Evolutionary conservation across 108 stramenopile genomes (phyloP).

Genomic region (Fragilaria radians): DNA sequence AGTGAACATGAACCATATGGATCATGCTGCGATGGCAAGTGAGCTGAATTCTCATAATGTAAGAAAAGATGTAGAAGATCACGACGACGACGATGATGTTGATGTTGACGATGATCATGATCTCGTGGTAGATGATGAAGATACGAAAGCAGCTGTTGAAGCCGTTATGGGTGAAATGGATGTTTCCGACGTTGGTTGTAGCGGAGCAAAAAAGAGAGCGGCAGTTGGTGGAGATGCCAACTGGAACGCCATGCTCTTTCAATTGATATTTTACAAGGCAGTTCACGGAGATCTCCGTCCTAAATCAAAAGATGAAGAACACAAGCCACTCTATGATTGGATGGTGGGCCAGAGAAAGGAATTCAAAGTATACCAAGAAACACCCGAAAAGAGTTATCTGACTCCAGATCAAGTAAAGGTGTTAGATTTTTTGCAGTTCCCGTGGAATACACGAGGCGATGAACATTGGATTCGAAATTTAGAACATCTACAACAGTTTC

Average conservation of each 20-base stretch:
- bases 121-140: no score
- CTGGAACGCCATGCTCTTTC: constrained; percentile 10
- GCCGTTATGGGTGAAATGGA: no score
- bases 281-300: constrained; percentile 16
- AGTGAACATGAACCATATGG: no score
- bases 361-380: constrained; percentile 33
- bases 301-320: constrained; percentile 13
- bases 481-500: neutral
- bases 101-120: no score
- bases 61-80: no score
- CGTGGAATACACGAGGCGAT: constrained; percentile 7
- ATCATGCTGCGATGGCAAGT: no score
- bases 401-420: constrained; percentile 7
- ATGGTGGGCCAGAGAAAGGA: constrained; percentile 34
- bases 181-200: no score
- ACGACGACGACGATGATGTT: no score
- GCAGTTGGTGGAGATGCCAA: no score
- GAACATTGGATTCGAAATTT: constrained; percentile 5
- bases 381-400: constrained; percentile 19
- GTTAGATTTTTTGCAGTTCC: constrained; percentile 5
- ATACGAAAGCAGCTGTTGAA: no score
- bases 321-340: constrained; percentile 32
- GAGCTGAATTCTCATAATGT: no score
- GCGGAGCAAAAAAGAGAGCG: no score
- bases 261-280: constrained; percentile 10